Conservation (phyloP, 208 protist species). For the Leishmania tropica region DNA sequence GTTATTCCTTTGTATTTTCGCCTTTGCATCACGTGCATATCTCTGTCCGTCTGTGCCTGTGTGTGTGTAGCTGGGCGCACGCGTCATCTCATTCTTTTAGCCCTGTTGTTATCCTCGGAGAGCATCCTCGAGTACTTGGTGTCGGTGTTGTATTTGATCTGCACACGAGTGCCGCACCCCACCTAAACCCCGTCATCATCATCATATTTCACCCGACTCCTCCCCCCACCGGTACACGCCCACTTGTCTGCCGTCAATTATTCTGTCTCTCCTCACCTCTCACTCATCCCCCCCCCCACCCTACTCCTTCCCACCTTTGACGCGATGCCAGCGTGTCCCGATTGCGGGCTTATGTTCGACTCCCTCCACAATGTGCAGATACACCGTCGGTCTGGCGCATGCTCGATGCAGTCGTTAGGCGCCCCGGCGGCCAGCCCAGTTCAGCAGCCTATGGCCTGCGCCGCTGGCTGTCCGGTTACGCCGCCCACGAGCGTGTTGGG, state of each 20-base stretch:
- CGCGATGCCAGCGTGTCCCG: slow-evolving; percentile 48
- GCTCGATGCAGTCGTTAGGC: neutral
- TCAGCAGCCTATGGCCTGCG: neutral
- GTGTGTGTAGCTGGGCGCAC: neutral
- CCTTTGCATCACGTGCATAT: too few species aligned
- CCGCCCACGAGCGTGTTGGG: neutral
- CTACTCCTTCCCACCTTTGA: neutral
- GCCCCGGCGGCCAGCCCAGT: neutral
- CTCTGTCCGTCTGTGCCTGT: too few species aligned
- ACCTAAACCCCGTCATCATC: neutral
- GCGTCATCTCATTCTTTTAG: neutral
- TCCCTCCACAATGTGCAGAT: slow-evolving; percentile 35
- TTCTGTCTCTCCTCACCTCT: neutral
- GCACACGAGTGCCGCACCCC: neutral
- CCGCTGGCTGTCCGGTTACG: neutral
- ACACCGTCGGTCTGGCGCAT: slow-evolving; percentile 32
- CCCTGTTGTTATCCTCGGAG: neutral
- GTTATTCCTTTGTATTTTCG: too few species aligned
- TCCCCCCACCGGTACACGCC: neutral
- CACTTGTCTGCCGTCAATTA: neutral
- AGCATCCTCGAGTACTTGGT: neutral
- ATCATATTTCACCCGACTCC: neutral
- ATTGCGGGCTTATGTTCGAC: slow-evolving; percentile 55
- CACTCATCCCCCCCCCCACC: neutral
- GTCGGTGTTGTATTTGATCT: neutral